These are phyloP conservation scores for Aristolochia californica DNA, from an alignment of 164 flowering plant genomes.

Conservation along the genomic window DNA sequence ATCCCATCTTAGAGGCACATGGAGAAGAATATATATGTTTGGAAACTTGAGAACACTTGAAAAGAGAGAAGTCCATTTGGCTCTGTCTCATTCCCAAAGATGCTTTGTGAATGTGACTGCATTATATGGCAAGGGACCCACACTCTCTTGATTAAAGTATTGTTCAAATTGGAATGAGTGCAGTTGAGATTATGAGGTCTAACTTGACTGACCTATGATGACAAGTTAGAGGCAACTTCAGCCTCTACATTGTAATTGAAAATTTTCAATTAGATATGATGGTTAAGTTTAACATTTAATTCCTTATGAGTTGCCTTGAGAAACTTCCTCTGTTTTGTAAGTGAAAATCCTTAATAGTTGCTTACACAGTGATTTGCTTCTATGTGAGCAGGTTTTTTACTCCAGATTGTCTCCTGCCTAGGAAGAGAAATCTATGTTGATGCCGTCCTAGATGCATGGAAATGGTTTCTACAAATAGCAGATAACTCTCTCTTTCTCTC, in stretches of 20 bases:
- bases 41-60: not conserved
- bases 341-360: too few relatives aligned
- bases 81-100: conserved; percentile 8
- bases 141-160: not conserved
- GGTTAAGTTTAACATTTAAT: not conserved
- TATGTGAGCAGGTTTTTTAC: not conserved
- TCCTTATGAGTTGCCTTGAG: not conserved
- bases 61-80: conserved; percentile 4
- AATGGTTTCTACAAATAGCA: too few relatives aligned
- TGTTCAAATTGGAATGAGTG: not conserved
- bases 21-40: conserved; percentile 2
- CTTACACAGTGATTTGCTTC: too few relatives aligned
- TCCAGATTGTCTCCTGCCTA: not conserved
- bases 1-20: conserved; percentile 13
- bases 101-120: conserved; percentile 7
- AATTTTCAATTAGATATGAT: not conserved
- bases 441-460: too few relatives aligned
- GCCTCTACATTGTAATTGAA: not conserved
- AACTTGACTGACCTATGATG: not conserved
- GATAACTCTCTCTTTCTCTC: too few relatives aligned
- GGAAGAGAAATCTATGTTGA: not conserved
- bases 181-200: not conserved
- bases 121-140: conserved; percentile 6
- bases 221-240: not conserved
- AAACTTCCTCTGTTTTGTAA: not conserved